Base-by-base conservation (phyloP, 345 rosid species). In the Dimocarpus longan region DNA sequence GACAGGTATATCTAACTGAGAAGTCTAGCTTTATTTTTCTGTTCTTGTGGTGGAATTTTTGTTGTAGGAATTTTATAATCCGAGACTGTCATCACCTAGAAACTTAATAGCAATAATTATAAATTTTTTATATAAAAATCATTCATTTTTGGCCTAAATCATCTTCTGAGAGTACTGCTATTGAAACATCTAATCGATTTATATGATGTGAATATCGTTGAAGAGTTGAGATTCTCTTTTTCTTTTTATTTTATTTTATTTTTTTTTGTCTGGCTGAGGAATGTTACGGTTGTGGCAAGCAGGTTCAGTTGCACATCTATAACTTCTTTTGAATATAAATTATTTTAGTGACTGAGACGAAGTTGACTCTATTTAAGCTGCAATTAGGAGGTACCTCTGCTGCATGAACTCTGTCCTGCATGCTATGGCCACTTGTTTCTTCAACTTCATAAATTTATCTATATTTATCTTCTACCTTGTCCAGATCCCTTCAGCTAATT, bases 401-500 rank as follows among this genome's bases (percentile, higher is more conserved):
- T 67, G 6, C 70, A 48, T 70, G 39, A 46, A 28, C 48, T 68
- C 5, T 19, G 12, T 43, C 54, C 26, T 4, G 37, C 37, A 32
- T 6, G 54, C 54, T 6, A 57, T 73, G 68, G 54, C 73, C 57
- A 70, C 73, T 6, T 46, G 59, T 24, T 26, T 24, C 32, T 48
- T 46, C 60, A 70, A 46, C 77, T 32, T 60, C 48, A 44, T 22
- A 74, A 66, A 44, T 77, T 24, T 70, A 50, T 50, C 40, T 59
- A 24, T 21, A 26, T 64, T 67, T 66, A 8, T 66, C 69, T 66
- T 59, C 42, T 60, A 39, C 48, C 42, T 77, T 24, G 13, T 50
- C 37, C 57, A 63, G 11, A n/a, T 18, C 62, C 52, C 28, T 28
- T 65, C 10, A 16, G 40, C 75, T 8, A 60, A 15, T 71, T 75